Evolutionary conservation across 306 rosid genomes (phyloP), one percentile per base, ranked within the genome.

Genomic region (Sechiopsis laciniata): DNA sequence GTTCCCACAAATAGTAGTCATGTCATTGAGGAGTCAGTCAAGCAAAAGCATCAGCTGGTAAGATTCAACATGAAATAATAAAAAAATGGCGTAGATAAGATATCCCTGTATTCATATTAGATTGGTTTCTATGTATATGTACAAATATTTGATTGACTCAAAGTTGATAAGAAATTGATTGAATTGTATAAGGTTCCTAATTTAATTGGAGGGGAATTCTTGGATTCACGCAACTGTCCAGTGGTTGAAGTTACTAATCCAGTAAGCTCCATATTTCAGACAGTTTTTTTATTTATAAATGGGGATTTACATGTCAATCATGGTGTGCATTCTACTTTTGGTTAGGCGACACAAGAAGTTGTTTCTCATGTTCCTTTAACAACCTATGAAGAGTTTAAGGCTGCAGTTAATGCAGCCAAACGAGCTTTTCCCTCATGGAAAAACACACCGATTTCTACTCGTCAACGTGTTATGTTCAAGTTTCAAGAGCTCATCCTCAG

Each of bases 271-370:
- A 73, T 37, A 52, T 55, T 77, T 67, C 79, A 57, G 68, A 55
- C 9, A 35, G n/a, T 22, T 40, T 9, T 78, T 52, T 68, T 72
- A 42, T 22, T 81, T 13, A 50, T 64, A 53, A n/a, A n/a, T 40
- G 29, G 55, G 50, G 37, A 16, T 73, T 57, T 70, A 69, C 58
- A 14, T 74, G 35, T 52, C 55, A n/a, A 21, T 40, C 13, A 59
- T 82, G 45, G 60, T 76, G 66, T 65, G 35, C 77, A 52, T 37
- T 77, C 48, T 71, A 64, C 50, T 74, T 58, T 81, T 80, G 76
- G 52, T 48, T 61, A 86, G 96, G 96, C 96, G 46, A 88, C 96
- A 73, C 96, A 88, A 83, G 91, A 90, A 77, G 81, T 86, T 82
- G 91, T 88, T 62, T 88, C 88, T 79, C 94, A 86, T 80, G 87